Evolutionary conservation across 805 yeast genomes (phyloP).

Genomic region (Candida andamanensis): DNA sequence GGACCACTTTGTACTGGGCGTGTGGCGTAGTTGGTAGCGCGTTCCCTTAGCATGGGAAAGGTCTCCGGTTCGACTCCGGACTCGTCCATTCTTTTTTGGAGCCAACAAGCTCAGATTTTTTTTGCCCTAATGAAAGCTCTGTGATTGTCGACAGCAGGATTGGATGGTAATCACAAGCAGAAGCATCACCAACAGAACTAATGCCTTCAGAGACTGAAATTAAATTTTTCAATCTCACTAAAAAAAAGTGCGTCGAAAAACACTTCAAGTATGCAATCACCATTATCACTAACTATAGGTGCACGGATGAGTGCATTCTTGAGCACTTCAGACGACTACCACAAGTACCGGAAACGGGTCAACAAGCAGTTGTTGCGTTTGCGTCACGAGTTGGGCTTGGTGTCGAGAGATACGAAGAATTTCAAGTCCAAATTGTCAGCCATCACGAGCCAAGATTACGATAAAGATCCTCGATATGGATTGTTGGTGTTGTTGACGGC

Average conservation of each 20-base stretch:
- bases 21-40: conserved; percentile 49
- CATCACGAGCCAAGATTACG: conserved; percentile 47
- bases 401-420: conserved; percentile 62
- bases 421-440: conserved; percentile 45
- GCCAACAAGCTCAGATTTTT: neutral
- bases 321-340: conserved; percentile 63
- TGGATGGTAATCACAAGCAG: neutral
- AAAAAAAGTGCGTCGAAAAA: neutral
- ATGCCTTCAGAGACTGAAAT: too few relatives aligned
- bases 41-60: conserved; percentile 47
- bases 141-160: neutral
- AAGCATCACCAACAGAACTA: neutral
- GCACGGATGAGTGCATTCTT: conserved; percentile 60
- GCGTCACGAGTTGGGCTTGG: conserved; percentile 59
- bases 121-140: neutral
- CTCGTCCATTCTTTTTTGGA: conserved; percentile 29
- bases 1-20: conserved; percentile 52
- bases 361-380: conserved; percentile 57
- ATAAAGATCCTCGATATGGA: conserved; percentile 48
- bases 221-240: too few relatives aligned
- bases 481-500: conserved; percentile 58
- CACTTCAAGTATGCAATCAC: conserved; percentile 26
- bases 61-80: conserved; percentile 44
- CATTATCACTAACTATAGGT: conserved; percentile 44
- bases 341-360: conserved; percentile 59